Base-by-base conservation (phyloP, 2,329 filamentous ascomycete species). In the Colletotrichum tofieldiae region DNA sequence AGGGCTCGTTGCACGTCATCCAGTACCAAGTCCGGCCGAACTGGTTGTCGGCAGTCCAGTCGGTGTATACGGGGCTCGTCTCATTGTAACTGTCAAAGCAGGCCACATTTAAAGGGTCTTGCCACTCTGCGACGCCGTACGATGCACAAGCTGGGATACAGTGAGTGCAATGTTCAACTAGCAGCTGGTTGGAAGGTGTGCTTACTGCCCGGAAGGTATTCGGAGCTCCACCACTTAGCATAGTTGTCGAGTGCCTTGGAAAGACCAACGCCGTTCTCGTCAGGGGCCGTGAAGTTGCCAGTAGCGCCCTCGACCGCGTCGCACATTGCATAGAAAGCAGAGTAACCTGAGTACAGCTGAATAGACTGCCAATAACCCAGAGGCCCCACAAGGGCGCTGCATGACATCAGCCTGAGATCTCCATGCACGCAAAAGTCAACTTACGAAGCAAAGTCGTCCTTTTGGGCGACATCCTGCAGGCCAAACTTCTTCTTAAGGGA, bases 1-100 rank as follows among this genome's bases (percentile, higher is more conserved):
- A 70, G 12, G 90, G 89, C 77, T 92, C 88, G 77, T 92, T 91
- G 83, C 90, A 92, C 1, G 86, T 82, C 79, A 91, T 85, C 89
- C 90, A 92, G 9, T 83, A 78, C 89, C 89, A 92, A 73, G 90
- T 87, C 0, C 88, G 80, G 74, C 88, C 83, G 23, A 81, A 75
- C 0, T 76, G 65, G 77, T 91, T 91, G 60, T 74, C 74, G 6
- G 87, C 80, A 1, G 79, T 81, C 23, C 77, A 79, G 77, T 92
- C 87, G 5, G 85, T 87, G 79, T 83, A 91, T 2, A 87, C 74
- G 0, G 85, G 82, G 72, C 82, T 88, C 26, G 80, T 82, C 8
- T 81, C 73, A 75, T 91, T 86, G 78, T 89, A 85, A 1, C 84
- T 87, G 77, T 90, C 81, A 70, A 86, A 86, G 77, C 89, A 92